A percentile compares a stretch with the other conserved stretches of the same genome.
phyloP scores from a whole-genome alignment of 2,329 filamentous ascomycete genomes.

The Cryphonectria japonica region DNA sequence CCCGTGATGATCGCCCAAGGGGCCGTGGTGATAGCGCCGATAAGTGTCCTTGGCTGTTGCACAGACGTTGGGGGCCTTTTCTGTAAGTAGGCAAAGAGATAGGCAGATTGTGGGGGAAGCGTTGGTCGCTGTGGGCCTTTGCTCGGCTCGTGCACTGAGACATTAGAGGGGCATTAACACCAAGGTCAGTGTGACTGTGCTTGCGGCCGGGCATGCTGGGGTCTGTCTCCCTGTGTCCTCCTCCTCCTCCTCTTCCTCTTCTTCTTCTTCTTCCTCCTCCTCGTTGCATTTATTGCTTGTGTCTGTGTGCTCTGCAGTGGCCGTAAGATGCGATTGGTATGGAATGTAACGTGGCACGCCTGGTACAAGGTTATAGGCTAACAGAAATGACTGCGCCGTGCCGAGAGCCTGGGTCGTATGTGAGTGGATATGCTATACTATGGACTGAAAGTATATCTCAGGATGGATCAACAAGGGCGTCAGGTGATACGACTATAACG shows the following conservation, averaged over 20 bases:
- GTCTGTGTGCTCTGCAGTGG: neutral
- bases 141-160: neutral
- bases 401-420: slow-evolving; percentile 2
- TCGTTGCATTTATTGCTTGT: neutral
- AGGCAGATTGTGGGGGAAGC: neutral
- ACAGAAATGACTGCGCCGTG: neutral
- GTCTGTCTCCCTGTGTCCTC: too few relatives aligned
- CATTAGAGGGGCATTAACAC: neutral
- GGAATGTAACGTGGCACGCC: slow-evolving; percentile 9
- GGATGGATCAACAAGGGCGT: too few relatives aligned
- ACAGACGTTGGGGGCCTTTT: neutral
- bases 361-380: neutral
- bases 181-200: neutral
- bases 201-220: neutral
- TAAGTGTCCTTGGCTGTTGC: neutral
- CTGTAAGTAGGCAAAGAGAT: neutral
- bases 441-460: neutral
- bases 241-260: neutral
- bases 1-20: neutral
- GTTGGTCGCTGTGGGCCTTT: neutral
- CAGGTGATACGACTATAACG: too few relatives aligned
- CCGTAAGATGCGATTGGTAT: neutral
- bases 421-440: neutral
- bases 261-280: neutral
- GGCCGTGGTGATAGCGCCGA: neutral